phyloP scores from a whole-genome alignment of 208 protist species.

The Endotrypanum monterogeii region DNA sequence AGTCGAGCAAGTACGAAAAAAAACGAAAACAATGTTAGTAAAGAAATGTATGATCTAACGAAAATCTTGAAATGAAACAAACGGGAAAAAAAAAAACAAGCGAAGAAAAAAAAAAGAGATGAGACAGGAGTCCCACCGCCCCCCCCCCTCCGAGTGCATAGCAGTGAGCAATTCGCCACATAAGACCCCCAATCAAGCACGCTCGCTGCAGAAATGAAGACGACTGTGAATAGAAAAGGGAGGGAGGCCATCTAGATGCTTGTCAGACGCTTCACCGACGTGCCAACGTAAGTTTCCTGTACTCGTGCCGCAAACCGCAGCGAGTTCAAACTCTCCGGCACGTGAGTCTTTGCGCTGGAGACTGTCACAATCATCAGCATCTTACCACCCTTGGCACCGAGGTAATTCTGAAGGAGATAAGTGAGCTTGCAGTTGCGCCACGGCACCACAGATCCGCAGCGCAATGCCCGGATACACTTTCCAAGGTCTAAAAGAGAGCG shows the following conservation, averaged over 20 bases:
- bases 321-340: conserved; percentile 88
- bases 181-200: neutral
- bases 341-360: conserved; percentile 62
- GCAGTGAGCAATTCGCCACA: too few relatives aligned
- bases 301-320: conserved; percentile 94
- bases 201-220: neutral
- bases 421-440: conserved; percentile 94
- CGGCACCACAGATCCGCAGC: conserved; percentile 66
- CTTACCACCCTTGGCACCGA: conserved; percentile 89
- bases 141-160: too few relatives aligned
- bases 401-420: conserved; percentile 89
- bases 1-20: too few relatives aligned
- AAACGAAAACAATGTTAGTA: neutral
- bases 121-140: too few relatives aligned
- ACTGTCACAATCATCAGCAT: conserved; percentile 94
- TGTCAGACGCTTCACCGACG: conserved; percentile 74
- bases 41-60: neutral
- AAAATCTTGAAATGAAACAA: neutral
- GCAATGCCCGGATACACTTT: conserved; percentile 92
- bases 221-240: conserved; percentile 1
- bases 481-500: conserved; percentile 87
- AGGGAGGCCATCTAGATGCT: conserved; percentile 35
- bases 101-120: neutral
- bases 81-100: neutral
- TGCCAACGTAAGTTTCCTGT: conserved; percentile 84